Evolutionary conservation across 768 basidiomycete genomes (phyloP).

Genomic region (Boletus huronensis): DNA sequence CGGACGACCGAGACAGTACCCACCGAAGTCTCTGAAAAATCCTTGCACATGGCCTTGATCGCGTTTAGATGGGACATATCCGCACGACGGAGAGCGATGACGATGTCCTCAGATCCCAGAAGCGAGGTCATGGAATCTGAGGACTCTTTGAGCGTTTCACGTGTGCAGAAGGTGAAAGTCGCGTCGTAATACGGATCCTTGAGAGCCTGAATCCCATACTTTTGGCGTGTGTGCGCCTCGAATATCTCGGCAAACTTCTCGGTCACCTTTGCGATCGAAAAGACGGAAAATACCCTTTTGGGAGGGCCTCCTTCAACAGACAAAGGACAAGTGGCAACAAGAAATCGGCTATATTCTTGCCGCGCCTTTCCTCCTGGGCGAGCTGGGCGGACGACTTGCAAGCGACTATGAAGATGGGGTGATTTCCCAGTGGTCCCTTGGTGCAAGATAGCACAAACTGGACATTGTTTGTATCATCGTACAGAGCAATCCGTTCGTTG

Average conservation of each 20-base stretch:
- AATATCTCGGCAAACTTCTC: constrained; percentile 43
- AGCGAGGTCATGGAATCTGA: background rate
- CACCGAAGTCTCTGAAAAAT: constrained; percentile 61
- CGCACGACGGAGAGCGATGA: constrained; percentile 35
- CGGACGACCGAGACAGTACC: constrained; percentile 18
- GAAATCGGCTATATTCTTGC: background rate
- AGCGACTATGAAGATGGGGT: constrained; percentile 16
- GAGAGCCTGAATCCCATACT: constrained; percentile 20
- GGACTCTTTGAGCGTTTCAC: constrained; percentile 32
- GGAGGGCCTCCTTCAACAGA: constrained; percentile 9
- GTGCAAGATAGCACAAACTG: constrained; percentile 10
- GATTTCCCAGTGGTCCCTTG: background rate
- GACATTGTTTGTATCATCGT: constrained; percentile 13
- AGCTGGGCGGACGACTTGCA: constrained; percentile 13
- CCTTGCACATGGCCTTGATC: constrained; percentile 46
- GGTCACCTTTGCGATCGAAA: constrained; percentile 50
- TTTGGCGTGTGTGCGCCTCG: constrained; percentile 32
- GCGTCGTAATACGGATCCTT: constrained; percentile 59
- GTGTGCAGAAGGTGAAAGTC: constrained; percentile 54
- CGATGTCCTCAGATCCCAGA: constrained; percentile 4
- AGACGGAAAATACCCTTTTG: constrained; percentile 53
- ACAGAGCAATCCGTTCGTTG: constrained; percentile 34
- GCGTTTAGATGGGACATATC: constrained; percentile 24
- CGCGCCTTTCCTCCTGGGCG: constrained; percentile 5
- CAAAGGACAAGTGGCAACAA: constrained; percentile 9